Base-by-base conservation (phyloP, 108 stramenopile genomes). In the Stephanodiscus triporus region DNA sequence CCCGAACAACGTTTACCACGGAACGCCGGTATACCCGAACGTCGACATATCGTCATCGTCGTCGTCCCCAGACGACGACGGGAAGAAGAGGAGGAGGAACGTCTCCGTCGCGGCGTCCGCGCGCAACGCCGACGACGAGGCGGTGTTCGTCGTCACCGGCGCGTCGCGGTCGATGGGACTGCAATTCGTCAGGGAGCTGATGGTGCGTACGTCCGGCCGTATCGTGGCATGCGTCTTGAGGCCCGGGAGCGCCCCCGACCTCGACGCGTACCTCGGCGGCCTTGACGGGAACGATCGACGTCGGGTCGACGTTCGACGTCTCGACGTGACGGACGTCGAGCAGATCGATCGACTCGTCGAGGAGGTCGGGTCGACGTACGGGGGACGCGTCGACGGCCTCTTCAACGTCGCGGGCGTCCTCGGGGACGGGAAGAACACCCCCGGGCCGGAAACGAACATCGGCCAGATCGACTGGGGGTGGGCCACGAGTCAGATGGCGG, bases 341-440 rank as follows among this genome's bases (percentile, higher is more conserved):
- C 61, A 70, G 22, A 79, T 84, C 34, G 78, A 54, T 14, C 36
- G 68, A 13, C 26, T 83, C 7, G 42, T 63, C 11, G 32, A 24
- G 47, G 49, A 73, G 29, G 24, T 83, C 9, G 56, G 37, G 4
- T 13, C 26, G 8, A 60, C 45, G 11, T 63, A 78, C 47, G 72
- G n/a, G n/a, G n/a, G 77, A 17, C 37, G 77, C 48, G 76, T 85
- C 2, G 85, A 85, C 49, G 65, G 60, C 4, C 65, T 87, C 40
- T 73, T 84, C 55, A 84, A 87, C 64, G 75, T 77, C 11, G 84
- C 77, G 1, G 86, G 86, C 0, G 63, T 87, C 0, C 43, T 87
- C 20, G 83, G 83, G 23, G 77, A 72, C 23, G 75, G 51, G 19
- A 59, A 37, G 2, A 72, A 19, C 7, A 81, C 80, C 17, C 68